Conservation (phyloP, 306 rosid species). For the Malus asiatica region DNA sequence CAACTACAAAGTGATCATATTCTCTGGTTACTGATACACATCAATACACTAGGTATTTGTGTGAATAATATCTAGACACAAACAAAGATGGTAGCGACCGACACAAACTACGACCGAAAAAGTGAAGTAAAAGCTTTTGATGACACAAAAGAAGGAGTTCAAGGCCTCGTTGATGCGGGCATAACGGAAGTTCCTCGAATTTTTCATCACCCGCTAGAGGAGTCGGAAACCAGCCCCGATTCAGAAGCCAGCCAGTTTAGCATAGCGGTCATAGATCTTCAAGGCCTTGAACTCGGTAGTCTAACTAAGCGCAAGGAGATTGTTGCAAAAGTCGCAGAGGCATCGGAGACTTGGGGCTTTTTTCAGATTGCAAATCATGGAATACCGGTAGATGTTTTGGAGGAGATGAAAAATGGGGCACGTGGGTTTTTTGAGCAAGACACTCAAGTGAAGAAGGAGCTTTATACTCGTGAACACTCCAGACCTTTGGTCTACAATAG, state of each 20-base stretch:
- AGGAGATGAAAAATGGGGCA: constrained; percentile 27
- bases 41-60: no score
- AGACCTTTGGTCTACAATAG: constrained; percentile 11
- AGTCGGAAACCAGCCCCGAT: neutral
- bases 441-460: constrained; percentile 18
- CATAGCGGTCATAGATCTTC: constrained; percentile 32
- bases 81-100: neutral
- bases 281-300: constrained; percentile 4
- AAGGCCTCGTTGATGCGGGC: constrained; percentile 64
- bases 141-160: constrained; percentile 44
- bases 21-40: no score
- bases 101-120: constrained; percentile 16
- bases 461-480: constrained; percentile 14
- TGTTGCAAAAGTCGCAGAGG: constrained; percentile 19
- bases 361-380: constrained; percentile 44
- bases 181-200: constrained; percentile 37
- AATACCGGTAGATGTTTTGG: constrained; percentile 21
- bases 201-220: constrained; percentile 15
- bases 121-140: constrained; percentile 31
- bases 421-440: constrained; percentile 36
- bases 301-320: constrained; percentile 7
- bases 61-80: no score
- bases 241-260: neutral
- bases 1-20: no score
- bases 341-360: constrained; percentile 36